Percentiles rank a stretch among this genome's conserved stretches.
phyloP scores from a whole-genome alignment of 495 filamentous ascomycete genomes.

The Hyaloscypha variabilis region DNA sequence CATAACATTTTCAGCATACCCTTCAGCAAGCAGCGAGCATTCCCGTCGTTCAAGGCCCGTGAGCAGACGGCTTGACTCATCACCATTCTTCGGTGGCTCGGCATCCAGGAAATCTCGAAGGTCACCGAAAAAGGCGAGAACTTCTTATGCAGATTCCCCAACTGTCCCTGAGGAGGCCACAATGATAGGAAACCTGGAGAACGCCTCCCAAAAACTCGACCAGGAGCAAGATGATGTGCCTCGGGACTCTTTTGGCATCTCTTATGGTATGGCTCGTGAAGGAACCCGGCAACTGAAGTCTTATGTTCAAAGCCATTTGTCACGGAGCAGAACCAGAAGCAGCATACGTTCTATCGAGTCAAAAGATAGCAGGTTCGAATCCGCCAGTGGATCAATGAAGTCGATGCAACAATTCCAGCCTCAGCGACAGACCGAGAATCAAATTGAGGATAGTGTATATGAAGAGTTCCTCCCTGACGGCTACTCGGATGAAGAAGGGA shows the following conservation, averaged over 20 bases:
- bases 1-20: background rate
- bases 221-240: background rate
- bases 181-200: background rate
- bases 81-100: constrained; percentile 23
- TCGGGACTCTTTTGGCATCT: constrained; percentile 22
- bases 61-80: constrained; percentile 21
- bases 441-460: constrained; percentile 3
- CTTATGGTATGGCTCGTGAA: constrained; percentile 23
- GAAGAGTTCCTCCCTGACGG: constrained; percentile 15
- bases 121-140: constrained; percentile 20
- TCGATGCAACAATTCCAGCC: constrained; percentile 11
- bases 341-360: constrained; percentile 15
- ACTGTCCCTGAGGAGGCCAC: constrained; percentile 16
- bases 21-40: background rate
- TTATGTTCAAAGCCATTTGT: constrained; percentile 20
- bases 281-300: constrained; percentile 26
- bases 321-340: constrained; percentile 6
- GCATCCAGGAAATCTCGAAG: constrained; percentile 24
- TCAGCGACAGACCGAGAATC: background rate
- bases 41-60: constrained; percentile 15
- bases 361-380: constrained; percentile 27
- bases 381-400: constrained; percentile 6
- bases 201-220: background rate
- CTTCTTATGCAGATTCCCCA: constrained; percentile 20
- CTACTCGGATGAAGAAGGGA: constrained; percentile 15